Base-by-base conservation (phyloP, 2,329 filamentous ascomycete genomes). In the Colletotrichum musae region DNA sequence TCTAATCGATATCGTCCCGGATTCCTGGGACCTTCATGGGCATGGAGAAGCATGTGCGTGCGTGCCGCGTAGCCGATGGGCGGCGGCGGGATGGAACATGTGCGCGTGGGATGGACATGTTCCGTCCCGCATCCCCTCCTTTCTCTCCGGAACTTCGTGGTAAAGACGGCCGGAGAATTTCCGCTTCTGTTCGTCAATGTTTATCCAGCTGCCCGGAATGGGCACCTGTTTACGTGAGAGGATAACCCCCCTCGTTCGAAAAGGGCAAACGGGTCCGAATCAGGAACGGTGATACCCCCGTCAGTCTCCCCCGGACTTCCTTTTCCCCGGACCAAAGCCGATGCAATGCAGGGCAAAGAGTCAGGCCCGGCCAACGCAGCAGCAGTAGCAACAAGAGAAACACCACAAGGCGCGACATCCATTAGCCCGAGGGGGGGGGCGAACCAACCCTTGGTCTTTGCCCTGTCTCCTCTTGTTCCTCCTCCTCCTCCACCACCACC, bases 51-150 rank as follows among this genome's bases (percentile, higher is more conserved):
- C 28, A 32, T 32, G 28, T 32, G 28, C 28, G 28, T 32, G 6
- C 28, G 32, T 47, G 54, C 54, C 39, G 54, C 24, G 48, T 50
- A 58, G 57, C 58, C 57, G 57, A 28, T 12, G 28, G 28, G 28
- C 7, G 9, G 9, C 9, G 28, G 28, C 6, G 28, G 28, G 28
- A 32, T 9, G 28, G 28, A 32, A 32, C 28, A 32, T 32, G 28
- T 28, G 26, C 26, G 26, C 6, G 26, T 2, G 28, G 7, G 7
- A 32, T 32, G 28, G 28, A 36, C 32, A 10, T 36, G 32, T 36
- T 10, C 32, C 32, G 9, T 36, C 32, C 32, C 32, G 32, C 32
- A 7, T 7, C 7, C 7, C 2, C 2, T 10, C 32, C 18, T 18
- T 36, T 6, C 9, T 7, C 32, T 3, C 32, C 32, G 32, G 32